A percentile compares a stretch with the other conserved stretches of the same genome.
Conservation (phyloP, 352 stramenopile species). For the Pythium scleroteichum region DNA sequence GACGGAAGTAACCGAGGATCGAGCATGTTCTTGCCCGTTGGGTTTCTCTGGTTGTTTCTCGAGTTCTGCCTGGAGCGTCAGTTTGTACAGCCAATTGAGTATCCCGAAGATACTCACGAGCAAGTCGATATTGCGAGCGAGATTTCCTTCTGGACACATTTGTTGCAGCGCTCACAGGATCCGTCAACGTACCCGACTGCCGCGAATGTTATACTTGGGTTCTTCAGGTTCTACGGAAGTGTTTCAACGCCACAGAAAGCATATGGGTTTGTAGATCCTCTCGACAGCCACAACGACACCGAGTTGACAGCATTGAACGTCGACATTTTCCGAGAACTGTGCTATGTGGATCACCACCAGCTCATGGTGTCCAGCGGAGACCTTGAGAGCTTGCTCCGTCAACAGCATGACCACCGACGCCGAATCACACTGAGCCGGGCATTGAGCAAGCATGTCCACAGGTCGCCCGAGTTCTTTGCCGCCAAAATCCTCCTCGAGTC, state of each 20-base stretch:
- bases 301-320: constrained; percentile 43
- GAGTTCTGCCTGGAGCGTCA: constrained; percentile 55
- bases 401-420: constrained; percentile 53
- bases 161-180: constrained; percentile 34
- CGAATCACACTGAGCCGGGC: constrained; percentile 74
- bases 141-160: constrained; percentile 62
- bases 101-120: not conserved
- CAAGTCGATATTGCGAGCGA: constrained; percentile 43
- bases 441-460: constrained; percentile 58
- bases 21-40: constrained; percentile 60
- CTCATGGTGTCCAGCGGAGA: constrained; percentile 63
- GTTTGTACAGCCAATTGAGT: constrained; percentile 48
- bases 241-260: constrained; percentile 41
- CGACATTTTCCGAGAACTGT: constrained; percentile 58
- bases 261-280: constrained; percentile 61
- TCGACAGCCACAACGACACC: constrained; percentile 68
- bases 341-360: constrained; percentile 64
- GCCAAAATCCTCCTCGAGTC: constrained; percentile 60
- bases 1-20: constrained; percentile 32
- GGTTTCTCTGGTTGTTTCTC: constrained; percentile 78
- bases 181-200: constrained; percentile 19
- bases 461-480: constrained; percentile 62
- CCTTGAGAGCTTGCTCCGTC: constrained; percentile 52
- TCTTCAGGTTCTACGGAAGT: constrained; percentile 59
- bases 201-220: constrained; percentile 56